Evolutionary conservation across 2,329 filamentous ascomycete species (phyloP).

Genomic region (Fusarium virguliforme): DNA sequence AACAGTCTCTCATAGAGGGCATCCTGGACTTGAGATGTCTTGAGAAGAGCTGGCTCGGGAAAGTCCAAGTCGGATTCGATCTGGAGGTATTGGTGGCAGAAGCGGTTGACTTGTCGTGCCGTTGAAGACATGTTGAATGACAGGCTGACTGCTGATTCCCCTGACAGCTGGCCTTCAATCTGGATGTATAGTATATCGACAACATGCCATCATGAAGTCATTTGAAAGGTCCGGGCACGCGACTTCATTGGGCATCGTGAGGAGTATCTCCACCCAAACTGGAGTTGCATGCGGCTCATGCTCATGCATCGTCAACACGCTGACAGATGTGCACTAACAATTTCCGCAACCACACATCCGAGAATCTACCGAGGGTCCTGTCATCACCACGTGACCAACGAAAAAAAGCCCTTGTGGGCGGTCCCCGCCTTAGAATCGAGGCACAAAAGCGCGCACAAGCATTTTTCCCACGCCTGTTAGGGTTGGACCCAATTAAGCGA

Average conservation of each 20-base stretch:
- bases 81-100: conserved; percentile 86
- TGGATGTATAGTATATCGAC: conserved; percentile 22
- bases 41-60: conserved; percentile 73
- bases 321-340: conserved; percentile 17
- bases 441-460: conserved; percentile 38
- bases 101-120: conserved; percentile 60
- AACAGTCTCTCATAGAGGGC: conserved; percentile 79
- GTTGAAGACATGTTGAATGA: conserved; percentile 36
- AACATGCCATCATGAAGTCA: conserved; percentile 33
- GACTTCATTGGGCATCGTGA: conserved; percentile 37
- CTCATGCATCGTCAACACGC: conserved; percentile 33
- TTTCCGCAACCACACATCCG: conserved; percentile 19
- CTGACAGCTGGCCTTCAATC: background rate
- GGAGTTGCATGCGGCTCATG: conserved; percentile 43
- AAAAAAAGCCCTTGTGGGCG: conserved; percentile 32
- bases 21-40: conserved; percentile 74
- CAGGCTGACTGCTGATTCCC: background rate
- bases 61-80: conserved; percentile 76
- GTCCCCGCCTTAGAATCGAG: conserved; percentile 33
- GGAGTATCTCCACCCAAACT: conserved; percentile 44
- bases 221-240: conserved; percentile 16
- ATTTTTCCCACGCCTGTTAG: conserved; percentile 52
- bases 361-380: conserved; percentile 29
- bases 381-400: conserved; percentile 42
- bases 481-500: conserved; percentile 65